phyloP scores from a whole-genome alignment of 495 filamentous ascomycete species.

The Cetradonia linearis region DNA sequence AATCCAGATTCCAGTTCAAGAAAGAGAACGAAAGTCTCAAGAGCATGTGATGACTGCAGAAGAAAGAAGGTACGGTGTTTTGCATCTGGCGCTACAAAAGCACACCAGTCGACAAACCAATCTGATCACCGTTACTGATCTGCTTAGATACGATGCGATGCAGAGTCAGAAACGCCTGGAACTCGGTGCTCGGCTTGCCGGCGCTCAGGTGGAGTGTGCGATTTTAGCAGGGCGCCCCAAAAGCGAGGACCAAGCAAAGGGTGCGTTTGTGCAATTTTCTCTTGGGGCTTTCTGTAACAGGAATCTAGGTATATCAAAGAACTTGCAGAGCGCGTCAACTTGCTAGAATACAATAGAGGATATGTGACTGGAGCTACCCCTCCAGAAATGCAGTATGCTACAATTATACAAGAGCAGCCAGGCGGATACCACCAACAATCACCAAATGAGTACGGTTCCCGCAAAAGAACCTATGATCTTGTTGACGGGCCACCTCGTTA shows the following conservation, averaged over 20 bases:
- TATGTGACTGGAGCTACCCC: constrained; percentile 34
- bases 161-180: constrained; percentile 64
- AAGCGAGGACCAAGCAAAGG: constrained; percentile 95
- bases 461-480: constrained; percentile 50
- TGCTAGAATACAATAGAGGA: constrained; percentile 51
- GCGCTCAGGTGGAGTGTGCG: constrained; percentile 63
- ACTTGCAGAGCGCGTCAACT: constrained; percentile 76
- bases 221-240: constrained; percentile 87
- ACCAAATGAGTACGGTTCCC: constrained; percentile 16
- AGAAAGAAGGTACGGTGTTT: constrained; percentile 63
- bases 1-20: constrained; percentile 56
- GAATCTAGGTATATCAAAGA: constrained; percentile 84
- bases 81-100: neutral
- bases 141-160: constrained; percentile 79
- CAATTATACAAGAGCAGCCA: constrained; percentile 36
- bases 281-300: constrained; percentile 8
- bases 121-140: constrained; percentile 22
- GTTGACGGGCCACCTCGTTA: constrained; percentile 38
- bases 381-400: constrained; percentile 31
- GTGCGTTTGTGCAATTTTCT: constrained; percentile 34
- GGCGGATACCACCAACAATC: neutral
- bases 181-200: constrained; percentile 81
- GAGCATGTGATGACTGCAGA: constrained; percentile 90
- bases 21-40: constrained; percentile 83
- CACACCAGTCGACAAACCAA: neutral